Percentiles rank a stretch among this genome's conserved stretches.
phyloP scores from a whole-genome alignment of 352 stramenopile genomes.

The Aphanomyces invadans region DNA sequence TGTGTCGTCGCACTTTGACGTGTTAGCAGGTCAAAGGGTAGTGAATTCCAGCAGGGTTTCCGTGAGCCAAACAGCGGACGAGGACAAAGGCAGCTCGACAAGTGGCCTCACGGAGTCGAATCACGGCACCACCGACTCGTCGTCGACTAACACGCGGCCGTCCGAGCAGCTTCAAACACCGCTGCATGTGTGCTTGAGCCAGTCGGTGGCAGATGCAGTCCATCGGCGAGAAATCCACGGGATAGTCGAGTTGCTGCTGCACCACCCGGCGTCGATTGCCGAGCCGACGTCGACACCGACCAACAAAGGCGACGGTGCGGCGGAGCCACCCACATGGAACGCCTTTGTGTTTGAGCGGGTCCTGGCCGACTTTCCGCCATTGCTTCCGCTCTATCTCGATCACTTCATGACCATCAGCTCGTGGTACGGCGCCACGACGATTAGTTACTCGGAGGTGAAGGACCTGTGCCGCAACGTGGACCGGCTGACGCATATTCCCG shows the following conservation, averaged over 20 bases:
- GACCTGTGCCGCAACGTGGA: slow-evolving; percentile 38
- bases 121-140: neutral
- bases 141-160: neutral
- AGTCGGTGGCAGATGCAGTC: slow-evolving; percentile 19
- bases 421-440: slow-evolving; percentile 43
- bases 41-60: too few species aligned
- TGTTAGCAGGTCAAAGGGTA: neutral
- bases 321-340: too few species aligned
- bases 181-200: slow-evolving; percentile 37
- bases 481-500: slow-evolving; percentile 35
- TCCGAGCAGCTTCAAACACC: slow-evolving; percentile 39
- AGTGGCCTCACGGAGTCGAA: neutral
- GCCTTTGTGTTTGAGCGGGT: slow-evolving; percentile 34
- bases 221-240: slow-evolving; percentile 27
- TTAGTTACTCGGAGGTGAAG: slow-evolving; percentile 36
- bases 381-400: slow-evolving; percentile 39
- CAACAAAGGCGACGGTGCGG: too few species aligned
- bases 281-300: slow-evolving; percentile 26
- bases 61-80: neutral
- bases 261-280: slow-evolving; percentile 35
- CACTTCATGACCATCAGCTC: slow-evolving; percentile 40
- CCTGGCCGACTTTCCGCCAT: slow-evolving; percentile 33
- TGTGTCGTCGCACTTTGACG: neutral
- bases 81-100: neutral
- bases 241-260: slow-evolving; percentile 45